Percentiles rank a stretch among this genome's conserved stretches.
phyloP scores from a whole-genome alignment of 805 yeast species.

The Ogataea saltuana region DNA sequence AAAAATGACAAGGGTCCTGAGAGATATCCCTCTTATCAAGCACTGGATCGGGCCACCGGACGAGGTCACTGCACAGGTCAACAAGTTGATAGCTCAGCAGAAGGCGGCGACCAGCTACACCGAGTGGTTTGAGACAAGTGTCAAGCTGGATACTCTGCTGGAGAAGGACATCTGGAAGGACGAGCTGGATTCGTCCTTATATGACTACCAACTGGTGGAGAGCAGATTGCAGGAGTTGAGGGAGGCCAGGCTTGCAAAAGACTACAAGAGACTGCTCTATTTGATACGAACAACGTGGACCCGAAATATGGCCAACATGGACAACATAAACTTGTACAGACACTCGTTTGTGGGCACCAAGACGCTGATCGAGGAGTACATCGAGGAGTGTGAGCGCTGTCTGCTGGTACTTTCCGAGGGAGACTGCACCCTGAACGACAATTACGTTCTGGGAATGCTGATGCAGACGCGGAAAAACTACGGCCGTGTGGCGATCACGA shows the following conservation, averaged over 20 bases:
- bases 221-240: constrained; percentile 55
- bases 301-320: constrained; percentile 84
- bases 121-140: constrained; percentile 69
- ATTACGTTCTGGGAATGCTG: constrained; percentile 72
- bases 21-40: constrained; percentile 36
- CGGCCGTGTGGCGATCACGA: constrained; percentile 92
- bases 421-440: constrained; percentile 53
- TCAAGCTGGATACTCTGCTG: constrained; percentile 61
- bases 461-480: constrained; percentile 87
- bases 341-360: constrained; percentile 88
- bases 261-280: constrained; percentile 64
- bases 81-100: constrained; percentile 44
- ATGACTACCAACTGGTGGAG: constrained; percentile 67
- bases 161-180: constrained; percentile 75
- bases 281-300: constrained; percentile 82
- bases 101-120: constrained; percentile 46
- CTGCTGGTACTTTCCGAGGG: constrained; percentile 43
- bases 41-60: constrained; percentile 42
- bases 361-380: constrained; percentile 75
- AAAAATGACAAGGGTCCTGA: constrained; percentile 33
- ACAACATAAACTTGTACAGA: constrained; percentile 72
- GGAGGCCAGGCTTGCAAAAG: constrained; percentile 55
- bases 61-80: constrained; percentile 39
- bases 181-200: constrained; percentile 58
- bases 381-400: constrained; percentile 66